Percentiles rank a stretch among this genome's conserved stretches.
These are phyloP conservation scores for Podaxis mareebaensis DNA, from an alignment of 768 basidiomycete species.

Conservation along the genomic window DNA sequence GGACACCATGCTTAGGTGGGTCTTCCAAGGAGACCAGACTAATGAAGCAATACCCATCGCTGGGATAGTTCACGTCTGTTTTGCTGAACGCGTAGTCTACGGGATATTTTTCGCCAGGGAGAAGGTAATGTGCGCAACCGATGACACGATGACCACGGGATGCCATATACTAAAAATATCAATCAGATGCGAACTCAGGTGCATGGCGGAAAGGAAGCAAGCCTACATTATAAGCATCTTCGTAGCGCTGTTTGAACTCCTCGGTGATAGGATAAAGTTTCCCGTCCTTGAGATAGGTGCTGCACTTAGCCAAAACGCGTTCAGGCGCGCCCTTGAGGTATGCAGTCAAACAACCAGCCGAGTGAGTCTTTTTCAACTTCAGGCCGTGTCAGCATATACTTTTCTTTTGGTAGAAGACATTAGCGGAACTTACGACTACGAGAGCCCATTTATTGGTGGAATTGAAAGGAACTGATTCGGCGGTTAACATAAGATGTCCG, in stretches of 20 bases:
- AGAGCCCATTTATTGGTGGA: conserved; percentile 76
- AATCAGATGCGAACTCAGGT: conserved; percentile 1
- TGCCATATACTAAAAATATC: conserved; percentile 60
- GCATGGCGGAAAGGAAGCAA: background rate
- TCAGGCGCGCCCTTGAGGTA: conserved; percentile 75
- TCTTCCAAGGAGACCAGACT: conserved; percentile 70
- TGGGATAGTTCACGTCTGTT: conserved; percentile 54
- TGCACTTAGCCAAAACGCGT: conserved; percentile 64
- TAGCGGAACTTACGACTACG: conserved; percentile 49
- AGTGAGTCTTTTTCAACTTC: conserved; percentile 58
- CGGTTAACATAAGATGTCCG: background rate
- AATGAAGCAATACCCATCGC: conserved; percentile 59
- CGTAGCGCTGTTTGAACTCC: conserved; percentile 53
- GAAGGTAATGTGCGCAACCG: conserved; percentile 64
- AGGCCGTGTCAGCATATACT: conserved; percentile 6
- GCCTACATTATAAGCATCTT: conserved; percentile 61
- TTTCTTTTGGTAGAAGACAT: background rate
- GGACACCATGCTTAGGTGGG: conserved; percentile 70
- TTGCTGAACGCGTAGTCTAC: conserved; percentile 52
- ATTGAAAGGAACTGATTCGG: conserved; percentile 60
- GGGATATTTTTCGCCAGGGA: conserved; percentile 50
- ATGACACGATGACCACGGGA: conserved; percentile 76
- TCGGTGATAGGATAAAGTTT: conserved; percentile 48
- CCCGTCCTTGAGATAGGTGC: conserved; percentile 59
- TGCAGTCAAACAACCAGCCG: conserved; percentile 46